These are phyloP conservation scores for Dimocarpus longan DNA, from an alignment of 345 rosid genomes.

Conservation along the genomic window DNA sequence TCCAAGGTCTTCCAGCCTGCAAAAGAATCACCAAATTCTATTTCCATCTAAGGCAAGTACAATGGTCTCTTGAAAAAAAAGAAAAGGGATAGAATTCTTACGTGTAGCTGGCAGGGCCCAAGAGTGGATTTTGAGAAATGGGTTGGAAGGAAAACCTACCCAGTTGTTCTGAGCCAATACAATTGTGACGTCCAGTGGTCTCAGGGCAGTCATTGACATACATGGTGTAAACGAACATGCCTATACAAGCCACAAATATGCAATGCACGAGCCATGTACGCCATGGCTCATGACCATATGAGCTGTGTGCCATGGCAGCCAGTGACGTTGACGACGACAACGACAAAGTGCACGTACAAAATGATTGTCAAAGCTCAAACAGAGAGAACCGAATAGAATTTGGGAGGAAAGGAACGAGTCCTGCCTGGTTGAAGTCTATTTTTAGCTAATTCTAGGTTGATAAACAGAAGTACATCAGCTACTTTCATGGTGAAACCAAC, in stretches of 20 bases:
- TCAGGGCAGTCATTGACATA: slow-evolving; percentile 72
- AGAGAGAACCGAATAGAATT: slow-evolving; percentile 12
- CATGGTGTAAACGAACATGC: slow-evolving; percentile 58
- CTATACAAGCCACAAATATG: slow-evolving; percentile 46
- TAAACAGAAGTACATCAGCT: not conserved
- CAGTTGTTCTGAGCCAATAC: slow-evolving; percentile 41
- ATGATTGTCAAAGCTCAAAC: not conserved
- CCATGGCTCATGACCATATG: slow-evolving; percentile 53
- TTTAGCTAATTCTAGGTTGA: slow-evolving; percentile 22
- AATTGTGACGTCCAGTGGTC: slow-evolving; percentile 30
- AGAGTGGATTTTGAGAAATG: slow-evolving; percentile 42
- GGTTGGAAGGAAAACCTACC: slow-evolving; percentile 70
- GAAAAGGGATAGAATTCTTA: slow-evolving; percentile 27
- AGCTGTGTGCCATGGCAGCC: slow-evolving; percentile 40
- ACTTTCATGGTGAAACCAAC: not conserved
- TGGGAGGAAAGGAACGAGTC: slow-evolving; percentile 28
- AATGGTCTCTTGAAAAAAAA: not conserved
- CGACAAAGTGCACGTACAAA: not conserved
- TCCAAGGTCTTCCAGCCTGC: slow-evolving; percentile 74
- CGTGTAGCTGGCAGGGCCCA: slow-evolving; percentile 75
- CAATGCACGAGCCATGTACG: slow-evolving; percentile 71
- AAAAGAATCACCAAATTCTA: not conserved
- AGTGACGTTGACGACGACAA: not conserved
- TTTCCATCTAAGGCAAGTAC: not conserved
- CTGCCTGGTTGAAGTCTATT: slow-evolving; percentile 23